Evolutionary conservation across 306 rosid genomes (phyloP).

Genomic region (Trifolium dubium): DNA sequence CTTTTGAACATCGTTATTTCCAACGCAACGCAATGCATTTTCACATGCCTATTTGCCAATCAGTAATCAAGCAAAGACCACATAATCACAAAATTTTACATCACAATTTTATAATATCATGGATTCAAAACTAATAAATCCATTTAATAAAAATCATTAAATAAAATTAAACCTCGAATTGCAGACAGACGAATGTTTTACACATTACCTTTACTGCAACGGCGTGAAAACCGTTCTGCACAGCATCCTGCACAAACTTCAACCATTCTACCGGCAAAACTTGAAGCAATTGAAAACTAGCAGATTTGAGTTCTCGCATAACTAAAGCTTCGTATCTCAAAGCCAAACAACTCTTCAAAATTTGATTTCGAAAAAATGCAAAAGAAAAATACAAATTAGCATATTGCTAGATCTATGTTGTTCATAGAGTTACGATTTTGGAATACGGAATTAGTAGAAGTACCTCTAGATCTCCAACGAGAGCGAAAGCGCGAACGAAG

Average conservation of each 20-base stretch:
- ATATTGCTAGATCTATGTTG: background rate
- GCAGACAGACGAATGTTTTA: background rate
- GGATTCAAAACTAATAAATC: background rate
- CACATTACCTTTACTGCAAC: conserved; percentile 60
- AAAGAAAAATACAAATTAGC: background rate
- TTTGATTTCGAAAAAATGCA: conserved; percentile 3
- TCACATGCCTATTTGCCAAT: conserved; percentile 74
- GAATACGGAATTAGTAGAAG: conserved; percentile 5
- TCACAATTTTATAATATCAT: background rate
- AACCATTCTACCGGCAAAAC: conserved; percentile 75
- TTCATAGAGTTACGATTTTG: background rate
- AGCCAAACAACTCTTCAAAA: conserved; percentile 81
- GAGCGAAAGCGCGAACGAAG: conserved; percentile 71
- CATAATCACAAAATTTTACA: background rate
- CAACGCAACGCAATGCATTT: conserved; percentile 53
- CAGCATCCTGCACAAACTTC: conserved; percentile 63
- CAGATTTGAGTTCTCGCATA: conserved; percentile 62
- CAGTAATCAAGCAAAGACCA: conserved; percentile 22
- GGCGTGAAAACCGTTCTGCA: conserved; percentile 59
- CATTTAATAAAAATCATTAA: background rate
- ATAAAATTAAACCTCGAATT: background rate
- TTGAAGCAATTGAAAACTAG: conserved; percentile 55
- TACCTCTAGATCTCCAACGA: conserved; percentile 76
- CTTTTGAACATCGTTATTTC: conserved; percentile 48
- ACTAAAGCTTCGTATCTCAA: conserved; percentile 86